These are phyloP conservation scores for Alternaria incomplexa DNA, from an alignment of 2,329 filamentous ascomycete species.

Conservation along the genomic window DNA sequence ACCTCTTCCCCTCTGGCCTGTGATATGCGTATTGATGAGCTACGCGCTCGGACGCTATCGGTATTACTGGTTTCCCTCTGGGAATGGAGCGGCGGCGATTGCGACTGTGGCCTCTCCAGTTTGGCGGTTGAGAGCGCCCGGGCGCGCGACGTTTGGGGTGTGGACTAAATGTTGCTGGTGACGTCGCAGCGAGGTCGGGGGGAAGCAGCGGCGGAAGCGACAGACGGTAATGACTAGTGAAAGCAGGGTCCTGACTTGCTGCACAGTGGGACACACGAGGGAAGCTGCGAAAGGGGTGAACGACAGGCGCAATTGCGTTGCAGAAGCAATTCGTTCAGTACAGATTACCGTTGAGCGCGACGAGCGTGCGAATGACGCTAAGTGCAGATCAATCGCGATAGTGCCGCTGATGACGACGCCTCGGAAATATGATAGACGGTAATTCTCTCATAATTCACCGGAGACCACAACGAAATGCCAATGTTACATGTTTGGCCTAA, in stretches of 20 bases:
- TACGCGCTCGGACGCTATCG: constrained; percentile 36
- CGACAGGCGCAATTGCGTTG: constrained; percentile 6
- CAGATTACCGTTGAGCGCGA: constrained; percentile 7
- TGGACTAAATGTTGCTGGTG: constrained; percentile 1
- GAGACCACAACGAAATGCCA: background rate
- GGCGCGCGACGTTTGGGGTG: constrained; percentile 12
- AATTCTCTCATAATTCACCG: background rate
- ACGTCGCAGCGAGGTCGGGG: constrained; percentile 9
- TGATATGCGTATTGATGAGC: constrained; percentile 40
- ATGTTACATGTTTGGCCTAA: background rate
- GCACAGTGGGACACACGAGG: background rate
- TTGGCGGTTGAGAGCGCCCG: constrained; percentile 24
- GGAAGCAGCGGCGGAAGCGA: constrained; percentile 7
- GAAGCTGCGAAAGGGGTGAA: constrained; percentile 2
- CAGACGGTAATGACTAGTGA: constrained; percentile 4
- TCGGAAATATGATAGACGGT: constrained; percentile 1
- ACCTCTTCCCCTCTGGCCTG: constrained; percentile 36
- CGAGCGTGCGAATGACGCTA: constrained; percentile 22
- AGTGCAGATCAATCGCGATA: constrained; percentile 14
- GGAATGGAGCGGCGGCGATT: constrained; percentile 33
- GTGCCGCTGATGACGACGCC: constrained; percentile 29
- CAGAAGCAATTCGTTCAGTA: constrained; percentile 3
- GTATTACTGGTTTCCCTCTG: constrained; percentile 38
- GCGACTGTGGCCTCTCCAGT: constrained; percentile 36
- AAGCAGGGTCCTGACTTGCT: background rate